Evolutionary conservation across 257 asterid species (phyloP).

Genomic region (Pogostemon cablin): DNA sequence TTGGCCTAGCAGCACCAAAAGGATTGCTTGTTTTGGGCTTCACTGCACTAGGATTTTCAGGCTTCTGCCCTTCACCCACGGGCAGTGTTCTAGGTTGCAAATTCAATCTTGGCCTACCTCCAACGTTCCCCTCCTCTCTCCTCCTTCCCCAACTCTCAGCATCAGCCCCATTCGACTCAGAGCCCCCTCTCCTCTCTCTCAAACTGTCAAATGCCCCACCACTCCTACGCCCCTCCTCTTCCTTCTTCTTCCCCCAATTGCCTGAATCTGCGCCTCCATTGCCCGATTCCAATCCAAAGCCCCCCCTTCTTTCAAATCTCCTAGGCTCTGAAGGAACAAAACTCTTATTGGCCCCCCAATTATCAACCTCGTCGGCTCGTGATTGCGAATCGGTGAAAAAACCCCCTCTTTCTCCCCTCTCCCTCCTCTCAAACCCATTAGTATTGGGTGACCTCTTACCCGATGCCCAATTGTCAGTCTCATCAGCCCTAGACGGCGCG

Average conservation of each 20-base stretch:
- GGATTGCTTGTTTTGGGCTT: conserved; percentile 79
- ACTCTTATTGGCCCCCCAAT: conserved; percentile 78
- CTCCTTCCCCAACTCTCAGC: conserved; percentile 72
- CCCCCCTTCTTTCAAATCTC: conserved; percentile 61
- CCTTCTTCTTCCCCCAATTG: conserved; percentile 74
- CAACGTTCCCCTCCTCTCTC: conserved; percentile 55
- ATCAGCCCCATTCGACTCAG: conserved; percentile 49
- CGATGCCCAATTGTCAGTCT: conserved; percentile 82
- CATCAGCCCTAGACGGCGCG: conserved; percentile 81
- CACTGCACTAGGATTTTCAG: conserved; percentile 31
- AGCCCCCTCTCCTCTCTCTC: conserved; percentile 69
- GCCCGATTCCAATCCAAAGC: conserved; percentile 63
- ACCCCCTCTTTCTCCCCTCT: conserved; percentile 75
- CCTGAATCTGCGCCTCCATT: conserved; percentile 70
- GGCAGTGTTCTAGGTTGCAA: conserved; percentile 64
- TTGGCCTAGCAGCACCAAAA: conserved; percentile 91
- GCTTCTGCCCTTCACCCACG: conserved; percentile 42
- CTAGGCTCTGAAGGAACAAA: conserved; percentile 71
- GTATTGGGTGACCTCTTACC: conserved; percentile 54
- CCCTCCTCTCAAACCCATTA: conserved; percentile 75
- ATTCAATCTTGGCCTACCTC: conserved; percentile 72
- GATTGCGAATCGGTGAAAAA: conserved; percentile 85
- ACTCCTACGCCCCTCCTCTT: conserved; percentile 58
- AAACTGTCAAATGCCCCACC: conserved; percentile 83
- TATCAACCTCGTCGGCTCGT: conserved; percentile 83